A percentile compares a stretch with the other conserved stretches of the same genome.
phyloP scores from a whole-genome alignment of 768 basidiomycete genomes.

The Lactifluus echinatus region DNA sequence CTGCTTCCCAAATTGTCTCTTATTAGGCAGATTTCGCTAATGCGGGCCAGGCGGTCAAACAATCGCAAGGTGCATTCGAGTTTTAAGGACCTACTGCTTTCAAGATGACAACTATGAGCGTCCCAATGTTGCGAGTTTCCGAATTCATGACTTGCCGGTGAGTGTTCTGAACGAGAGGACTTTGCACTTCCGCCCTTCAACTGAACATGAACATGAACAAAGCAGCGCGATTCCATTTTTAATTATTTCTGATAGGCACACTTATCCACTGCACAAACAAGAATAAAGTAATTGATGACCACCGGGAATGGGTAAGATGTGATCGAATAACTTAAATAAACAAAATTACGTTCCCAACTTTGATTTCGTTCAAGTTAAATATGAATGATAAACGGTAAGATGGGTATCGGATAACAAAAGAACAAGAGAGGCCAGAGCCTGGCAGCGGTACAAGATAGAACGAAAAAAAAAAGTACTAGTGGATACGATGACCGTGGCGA shows the following conservation, averaged over 20 bases:
- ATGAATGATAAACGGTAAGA: neutral
- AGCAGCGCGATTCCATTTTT: neutral
- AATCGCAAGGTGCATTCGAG: neutral
- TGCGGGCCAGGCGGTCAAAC: neutral
- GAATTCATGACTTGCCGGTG: conserved; percentile 18
- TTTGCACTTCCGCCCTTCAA: neutral
- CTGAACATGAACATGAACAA: neutral
- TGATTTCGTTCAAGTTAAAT: neutral
- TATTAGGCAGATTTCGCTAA: conserved; percentile 83
- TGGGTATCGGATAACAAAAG: conserved; percentile 18
- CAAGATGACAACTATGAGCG: conserved; percentile 86
- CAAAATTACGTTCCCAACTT: too few species aligned
- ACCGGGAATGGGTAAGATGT: too few species aligned
- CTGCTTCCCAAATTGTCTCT: conserved; percentile 91
- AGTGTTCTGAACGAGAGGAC: neutral
- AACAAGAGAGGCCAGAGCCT: conserved; percentile 45
- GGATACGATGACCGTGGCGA: neutral
- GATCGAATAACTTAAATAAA: too few species aligned
- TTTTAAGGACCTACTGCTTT: conserved; percentile 66
- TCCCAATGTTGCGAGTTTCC: conserved; percentile 73
- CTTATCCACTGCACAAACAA: too few species aligned
- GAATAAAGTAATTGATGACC: too few species aligned
- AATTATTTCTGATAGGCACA: neutral
- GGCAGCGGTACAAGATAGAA: conserved; percentile 28
- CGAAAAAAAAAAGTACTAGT: neutral